A percentile compares a stretch with the other conserved stretches of the same genome.
Evolutionary conservation across 2,329 filamentous ascomycete species (phyloP).

Genomic region (Paraconiothyrium brasiliense): DNA sequence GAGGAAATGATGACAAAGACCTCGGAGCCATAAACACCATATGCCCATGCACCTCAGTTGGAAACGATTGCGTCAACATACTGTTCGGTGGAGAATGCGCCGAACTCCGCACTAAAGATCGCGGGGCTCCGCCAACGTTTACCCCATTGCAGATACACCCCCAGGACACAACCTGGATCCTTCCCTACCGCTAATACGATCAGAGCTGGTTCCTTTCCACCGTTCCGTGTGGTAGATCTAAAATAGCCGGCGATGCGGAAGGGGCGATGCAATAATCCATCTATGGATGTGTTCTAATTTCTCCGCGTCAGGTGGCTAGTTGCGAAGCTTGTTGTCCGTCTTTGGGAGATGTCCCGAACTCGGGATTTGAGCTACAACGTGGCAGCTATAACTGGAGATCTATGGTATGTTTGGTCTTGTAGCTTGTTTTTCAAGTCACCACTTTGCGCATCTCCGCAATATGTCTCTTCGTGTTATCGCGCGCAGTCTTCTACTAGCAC

Average conservation of each 20-base stretch:
- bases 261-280: not conserved
- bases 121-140: conserved; percentile 1
- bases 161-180: not conserved
- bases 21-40: too few relatives aligned
- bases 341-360: not conserved
- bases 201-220: not conserved
- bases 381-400: not conserved
- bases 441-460: not conserved
- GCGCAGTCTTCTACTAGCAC: not conserved
- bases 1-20: too few relatives aligned
- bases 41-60: not conserved
- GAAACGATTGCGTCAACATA: not conserved
- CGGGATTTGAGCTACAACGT: not conserved
- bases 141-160: not conserved
- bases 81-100: not conserved
- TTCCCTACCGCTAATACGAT: not conserved
- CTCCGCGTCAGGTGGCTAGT: not conserved
- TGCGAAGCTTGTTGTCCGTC: not conserved
- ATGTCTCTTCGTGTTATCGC: not conserved
- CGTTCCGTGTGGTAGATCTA: not conserved
- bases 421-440: not conserved
- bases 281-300: not conserved
- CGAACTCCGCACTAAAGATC: conserved; percentile 8
- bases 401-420: not conserved
- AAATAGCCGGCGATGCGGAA: not conserved